Evolutionary conservation across 495 filamentous ascomycete genomes (phyloP), one percentile per base, ranked within the genome.

Genomic region (Bombardia bombarda): DNA sequence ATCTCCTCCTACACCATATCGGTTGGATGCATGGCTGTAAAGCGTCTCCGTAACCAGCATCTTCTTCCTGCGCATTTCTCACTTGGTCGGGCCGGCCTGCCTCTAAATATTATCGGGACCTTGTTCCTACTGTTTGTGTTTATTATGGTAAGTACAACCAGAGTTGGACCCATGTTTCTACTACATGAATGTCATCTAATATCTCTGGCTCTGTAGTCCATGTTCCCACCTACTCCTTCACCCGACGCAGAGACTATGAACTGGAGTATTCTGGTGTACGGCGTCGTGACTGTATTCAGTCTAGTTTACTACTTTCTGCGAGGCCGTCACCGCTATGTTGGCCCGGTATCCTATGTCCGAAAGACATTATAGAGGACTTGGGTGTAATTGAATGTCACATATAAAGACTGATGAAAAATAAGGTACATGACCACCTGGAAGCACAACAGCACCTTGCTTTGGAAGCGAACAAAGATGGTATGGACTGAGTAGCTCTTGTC

Each of bases 1-100:
- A 24, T 50, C 52, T 65, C 67, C 4, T 74, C 74, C 7, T 79
- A 78, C 38, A 67, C 73, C 19, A 57, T 78, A 5, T 61, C 67
- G 1, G 72, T 75, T 38, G 54, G 53, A 16, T 73, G 72, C 43
- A 63, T 77, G 3, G 24, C 73, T 2, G 49, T 69, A 23, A 75
- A 72, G 35, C 66, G 70, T 1, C 36, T 72, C 3, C 36, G 70
- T 40, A 51, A 31, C 4, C 23, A 40, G 37, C 28, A 62, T 3
- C 58, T 78, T 9, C 62, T 68, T 3, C 60, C 60, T 12, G 58
- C 68, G 7, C 67, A 65, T 1, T 78, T 76, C 67, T 61, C 59
- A 5, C 56, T 81, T 2, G 74, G 77, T 7, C 50, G 53, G 32
- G 64, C 56, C 24, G 76, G 78, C 8, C 46, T 75, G 38, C 47